A percentile compares a stretch with the other conserved stretches of the same genome.
Evolutionary conservation across 202 grass and related monocot species (phyloP).

Genomic region (Zizania palustris): DNA sequence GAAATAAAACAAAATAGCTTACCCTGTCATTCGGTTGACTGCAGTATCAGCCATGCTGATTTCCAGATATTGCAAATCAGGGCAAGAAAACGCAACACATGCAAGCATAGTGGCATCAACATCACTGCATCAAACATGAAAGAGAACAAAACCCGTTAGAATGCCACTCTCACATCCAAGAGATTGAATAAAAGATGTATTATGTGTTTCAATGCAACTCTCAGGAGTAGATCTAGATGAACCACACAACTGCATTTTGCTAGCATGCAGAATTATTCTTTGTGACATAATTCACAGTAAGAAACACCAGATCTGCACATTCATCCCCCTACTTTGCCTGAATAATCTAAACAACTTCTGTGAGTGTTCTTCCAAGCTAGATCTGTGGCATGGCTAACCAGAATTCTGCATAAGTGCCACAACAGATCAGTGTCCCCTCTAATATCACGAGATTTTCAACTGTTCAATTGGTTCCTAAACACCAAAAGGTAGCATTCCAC

Average conservation of each 20-base stretch:
- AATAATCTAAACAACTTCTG: neutral
- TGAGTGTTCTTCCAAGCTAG: neutral
- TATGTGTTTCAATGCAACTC: neutral
- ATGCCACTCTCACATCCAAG: neutral
- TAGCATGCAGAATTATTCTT: too few relatives aligned
- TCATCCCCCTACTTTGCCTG: neutral
- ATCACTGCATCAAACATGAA: constrained; percentile 67
- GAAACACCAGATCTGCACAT: constrained; percentile 4
- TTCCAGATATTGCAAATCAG: constrained; percentile 70
- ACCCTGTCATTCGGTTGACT: constrained; percentile 85
- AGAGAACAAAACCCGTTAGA: constrained; percentile 44
- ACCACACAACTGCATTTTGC: neutral
- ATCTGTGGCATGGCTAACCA: neutral
- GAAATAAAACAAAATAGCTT: constrained; percentile 19
- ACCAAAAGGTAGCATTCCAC: neutral
- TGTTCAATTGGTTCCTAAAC: neutral
- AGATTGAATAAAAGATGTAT: constrained; percentile 16
- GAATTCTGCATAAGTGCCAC: neutral
- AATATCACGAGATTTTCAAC: neutral
- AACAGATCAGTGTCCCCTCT: neutral
- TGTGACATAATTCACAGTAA: neutral
- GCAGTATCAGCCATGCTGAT: constrained; percentile 58
- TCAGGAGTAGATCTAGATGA: constrained; percentile 18
- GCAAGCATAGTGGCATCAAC: constrained; percentile 75
- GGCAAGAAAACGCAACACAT: constrained; percentile 82